A percentile compares a stretch with the other conserved stretches of the same genome.
These are phyloP conservation scores for Ophiocordyceps robertsii DNA, from an alignment of 2,329 filamentous ascomycete genomes.

Conservation along the genomic window DNA sequence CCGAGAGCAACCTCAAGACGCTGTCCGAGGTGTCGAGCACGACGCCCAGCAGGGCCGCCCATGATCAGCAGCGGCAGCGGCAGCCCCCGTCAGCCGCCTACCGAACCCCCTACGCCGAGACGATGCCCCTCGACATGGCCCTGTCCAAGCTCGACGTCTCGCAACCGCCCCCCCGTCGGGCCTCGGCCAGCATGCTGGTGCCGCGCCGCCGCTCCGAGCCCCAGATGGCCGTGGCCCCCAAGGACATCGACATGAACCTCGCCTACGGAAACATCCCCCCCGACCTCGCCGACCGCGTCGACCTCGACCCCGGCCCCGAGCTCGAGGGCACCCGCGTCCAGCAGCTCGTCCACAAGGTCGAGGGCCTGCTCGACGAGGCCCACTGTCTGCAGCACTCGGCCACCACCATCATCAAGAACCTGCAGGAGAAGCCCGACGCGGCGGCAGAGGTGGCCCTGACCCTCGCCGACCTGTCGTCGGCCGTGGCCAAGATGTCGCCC, in stretches of 20 bases:
- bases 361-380: constrained; percentile 69
- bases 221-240: constrained; percentile 14
- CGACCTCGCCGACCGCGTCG: constrained; percentile 39
- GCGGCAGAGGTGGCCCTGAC: constrained; percentile 90
- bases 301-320: constrained; percentile 35
- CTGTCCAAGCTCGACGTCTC: constrained; percentile 19
- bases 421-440: constrained; percentile 62
- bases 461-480: constrained; percentile 75
- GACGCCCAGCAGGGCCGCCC: constrained; percentile 28
- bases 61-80: constrained; percentile 5
- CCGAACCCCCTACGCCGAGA: constrained; percentile 20
- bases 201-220: constrained; percentile 26
- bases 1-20: constrained; percentile 36
- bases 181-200: constrained; percentile 7
- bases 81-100: constrained; percentile 22
- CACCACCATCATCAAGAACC: constrained; percentile 64
- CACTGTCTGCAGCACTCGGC: constrained; percentile 81
- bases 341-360: constrained; percentile 58
- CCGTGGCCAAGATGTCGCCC: constrained; percentile 75
- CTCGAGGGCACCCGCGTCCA: constrained; percentile 37
- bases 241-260: constrained; percentile 74
- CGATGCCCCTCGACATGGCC: constrained; percentile 26
- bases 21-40: constrained; percentile 38
- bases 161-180: neutral
- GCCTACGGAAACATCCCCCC: constrained; percentile 78